Percentiles rank a stretch among this genome's conserved stretches.
Evolutionary conservation across 2,329 filamentous ascomycete species (phyloP).

Genomic region (Trichoderma hamatum): DNA sequence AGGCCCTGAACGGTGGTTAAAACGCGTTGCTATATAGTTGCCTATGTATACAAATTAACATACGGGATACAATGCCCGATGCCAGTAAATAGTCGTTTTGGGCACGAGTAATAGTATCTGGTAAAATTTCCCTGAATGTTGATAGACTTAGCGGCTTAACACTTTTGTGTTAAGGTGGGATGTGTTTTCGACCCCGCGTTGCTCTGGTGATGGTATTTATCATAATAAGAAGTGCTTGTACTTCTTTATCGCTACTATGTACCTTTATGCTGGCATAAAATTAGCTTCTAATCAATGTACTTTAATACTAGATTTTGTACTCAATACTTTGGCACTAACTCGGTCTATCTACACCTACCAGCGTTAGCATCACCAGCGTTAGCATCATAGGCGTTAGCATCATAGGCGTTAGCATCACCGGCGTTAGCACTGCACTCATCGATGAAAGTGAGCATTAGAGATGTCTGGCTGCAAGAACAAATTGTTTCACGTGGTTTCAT

Average conservation of each 20-base stretch:
- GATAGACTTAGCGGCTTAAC: neutral
- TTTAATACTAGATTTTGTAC: neutral
- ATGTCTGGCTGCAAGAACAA: neutral
- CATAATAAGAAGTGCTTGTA: neutral
- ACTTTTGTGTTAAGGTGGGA: constrained; percentile 5
- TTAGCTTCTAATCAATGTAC: neutral
- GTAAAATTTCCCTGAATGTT: neutral
- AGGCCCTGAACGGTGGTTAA: neutral
- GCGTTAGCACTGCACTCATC: neutral
- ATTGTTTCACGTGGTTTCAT: neutral
- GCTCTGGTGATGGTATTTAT: constrained; percentile 18
- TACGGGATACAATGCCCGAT: neutral
- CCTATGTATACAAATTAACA: neutral
- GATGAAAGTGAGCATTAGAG: neutral
- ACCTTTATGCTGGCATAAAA: neutral
- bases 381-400: neutral
- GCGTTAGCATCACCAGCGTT: neutral
- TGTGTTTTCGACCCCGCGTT: constrained; percentile 22
- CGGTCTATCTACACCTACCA: neutral
- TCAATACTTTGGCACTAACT: constrained; percentile 9
- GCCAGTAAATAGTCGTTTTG: neutral
- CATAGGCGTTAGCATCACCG: neutral
- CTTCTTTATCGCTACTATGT: neutral
- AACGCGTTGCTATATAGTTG: neutral
- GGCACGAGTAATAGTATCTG: neutral